These are phyloP conservation scores for Lactarius trivialis DNA, from an alignment of 768 basidiomycete species.

Conservation along the genomic window DNA sequence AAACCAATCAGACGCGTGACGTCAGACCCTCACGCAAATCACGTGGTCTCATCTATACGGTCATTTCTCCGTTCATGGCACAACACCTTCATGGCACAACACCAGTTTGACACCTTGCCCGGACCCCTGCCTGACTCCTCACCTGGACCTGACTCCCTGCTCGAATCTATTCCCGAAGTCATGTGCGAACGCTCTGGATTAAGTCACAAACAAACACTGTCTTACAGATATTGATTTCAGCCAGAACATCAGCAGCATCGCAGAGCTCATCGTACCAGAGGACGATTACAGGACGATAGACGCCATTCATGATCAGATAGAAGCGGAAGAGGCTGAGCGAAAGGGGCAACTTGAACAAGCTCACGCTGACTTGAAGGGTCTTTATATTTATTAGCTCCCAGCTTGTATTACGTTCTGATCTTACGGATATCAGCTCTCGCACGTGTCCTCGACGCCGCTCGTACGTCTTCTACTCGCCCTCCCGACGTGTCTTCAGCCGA, in stretches of 20 bases:
- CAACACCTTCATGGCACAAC: background rate
- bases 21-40: slow-evolving; percentile 16
- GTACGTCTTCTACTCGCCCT: slow-evolving; percentile 63
- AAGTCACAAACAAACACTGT: background rate
- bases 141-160: background rate
- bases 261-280: slow-evolving; percentile 67
- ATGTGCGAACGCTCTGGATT: slow-evolving; percentile 2
- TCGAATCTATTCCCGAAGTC: slow-evolving; percentile 15
- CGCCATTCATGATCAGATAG: slow-evolving; percentile 65
- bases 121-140: background rate
- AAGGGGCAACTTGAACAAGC: slow-evolving; percentile 66
- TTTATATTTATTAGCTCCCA: background rate
- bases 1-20: slow-evolving; percentile 12
- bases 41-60: slow-evolving; percentile 3
- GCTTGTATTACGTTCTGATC: background rate
- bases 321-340: slow-evolving; percentile 45
- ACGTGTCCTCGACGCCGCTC: slow-evolving; percentile 59
- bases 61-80: background rate
- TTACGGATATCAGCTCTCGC: slow-evolving; percentile 45
- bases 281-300: slow-evolving; percentile 75
- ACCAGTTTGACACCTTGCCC: background rate
- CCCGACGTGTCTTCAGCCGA: slow-evolving; percentile 60
- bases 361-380: slow-evolving; percentile 59
- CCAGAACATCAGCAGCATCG: slow-evolving; percentile 63
- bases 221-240: slow-evolving; percentile 30